A percentile compares a stretch with the other conserved stretches of the same genome.
Evolutionary conservation across 371 early-diverging fungal species (phyloP).

Genomic region (Mucor mucedo): DNA sequence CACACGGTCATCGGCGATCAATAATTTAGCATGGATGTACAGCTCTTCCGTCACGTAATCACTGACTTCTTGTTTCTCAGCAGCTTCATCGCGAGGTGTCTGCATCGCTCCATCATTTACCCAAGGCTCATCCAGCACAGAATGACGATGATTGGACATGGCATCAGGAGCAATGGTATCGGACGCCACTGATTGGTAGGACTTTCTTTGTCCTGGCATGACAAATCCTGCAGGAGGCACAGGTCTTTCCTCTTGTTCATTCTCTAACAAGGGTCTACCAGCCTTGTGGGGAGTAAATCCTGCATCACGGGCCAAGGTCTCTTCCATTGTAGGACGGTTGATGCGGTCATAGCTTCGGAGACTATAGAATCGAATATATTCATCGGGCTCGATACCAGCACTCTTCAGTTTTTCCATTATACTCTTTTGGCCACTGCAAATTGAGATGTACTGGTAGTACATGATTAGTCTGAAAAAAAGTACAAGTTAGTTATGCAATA

Average conservation of each 20-base stretch:
- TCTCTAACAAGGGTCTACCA: constrained; percentile 8
- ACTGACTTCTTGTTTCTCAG: constrained; percentile 37
- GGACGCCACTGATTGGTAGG: constrained; percentile 8
- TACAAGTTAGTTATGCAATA: not conserved
- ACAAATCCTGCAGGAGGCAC: constrained; percentile 29
- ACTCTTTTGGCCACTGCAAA: constrained; percentile 71
- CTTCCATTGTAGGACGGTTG: constrained; percentile 40
- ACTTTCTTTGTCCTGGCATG: constrained; percentile 22
- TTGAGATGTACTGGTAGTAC: constrained; percentile 77
- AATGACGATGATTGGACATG: constrained; percentile 30
- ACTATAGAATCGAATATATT: constrained; percentile 76
- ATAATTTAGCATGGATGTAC: constrained; percentile 91
- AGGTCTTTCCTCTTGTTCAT: constrained; percentile 23
- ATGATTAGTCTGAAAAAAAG: constrained; percentile 66
- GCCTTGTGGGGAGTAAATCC: constrained; percentile 33
- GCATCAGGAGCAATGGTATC: constrained; percentile 32
- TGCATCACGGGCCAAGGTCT: constrained; percentile 44
- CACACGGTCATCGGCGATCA: constrained; percentile 87
- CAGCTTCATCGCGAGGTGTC: constrained; percentile 20
- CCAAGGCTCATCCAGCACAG: constrained; percentile 30
- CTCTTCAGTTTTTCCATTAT: constrained; percentile 58
- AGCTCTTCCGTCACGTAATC: constrained; percentile 82
- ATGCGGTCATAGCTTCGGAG: constrained; percentile 72
- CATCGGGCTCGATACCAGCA: constrained; percentile 58
- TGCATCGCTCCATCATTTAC: constrained; percentile 20